Evolutionary conservation across 1,284 basidiomycete genomes (phyloP), one percentile per base, ranked within the genome.

Genomic region (Trametes hirsuta): DNA sequence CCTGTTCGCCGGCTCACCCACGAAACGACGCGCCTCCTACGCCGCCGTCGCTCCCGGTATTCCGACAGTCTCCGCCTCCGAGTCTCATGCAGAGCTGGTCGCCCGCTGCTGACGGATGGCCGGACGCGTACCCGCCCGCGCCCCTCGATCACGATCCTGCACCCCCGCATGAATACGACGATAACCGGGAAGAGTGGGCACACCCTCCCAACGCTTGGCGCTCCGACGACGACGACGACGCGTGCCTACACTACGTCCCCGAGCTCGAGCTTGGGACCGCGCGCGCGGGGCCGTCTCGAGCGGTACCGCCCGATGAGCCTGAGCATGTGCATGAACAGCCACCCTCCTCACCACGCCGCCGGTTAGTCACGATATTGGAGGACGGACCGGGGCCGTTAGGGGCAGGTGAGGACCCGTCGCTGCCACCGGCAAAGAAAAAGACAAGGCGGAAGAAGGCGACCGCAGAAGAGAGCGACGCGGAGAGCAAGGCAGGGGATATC

Each of bases 171-270:
- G 48, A 55, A 24, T 55, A 64, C 47, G 48, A 64, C 24, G 24
- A 61, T 35, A 53, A 58, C 24, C 60, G 64, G 51, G 56, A 62
- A 37, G 61, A 60, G 3, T 66, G 65, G 60, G 55, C 47, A 8
- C 55, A 53, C 30, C 30, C 30, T 22, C 25, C 37, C 10, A 50
- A 69, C 51, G 58, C 69, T 50, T 64, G 63, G 63, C 30, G 30
- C 30, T 30, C 30, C 4, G 50, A 52, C 34, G 46, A 51, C 30
- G 72, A 74, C 37, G 60, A 58, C 58, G 71, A 74, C 62, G 74
- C 73, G 21, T 75, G 71, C 65, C 61, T 79, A 36, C 76, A 77
- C 68, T 79, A 74, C 63, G 71, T 75, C 39, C 74, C 76, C 14
- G 67, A 68, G 37, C 25, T 46, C 9, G 50, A 65, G 37, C 25